These are phyloP conservation scores for Candida labiduridarum DNA, from an alignment of 1,139 yeast genomes.

Conservation along the genomic window DNA sequence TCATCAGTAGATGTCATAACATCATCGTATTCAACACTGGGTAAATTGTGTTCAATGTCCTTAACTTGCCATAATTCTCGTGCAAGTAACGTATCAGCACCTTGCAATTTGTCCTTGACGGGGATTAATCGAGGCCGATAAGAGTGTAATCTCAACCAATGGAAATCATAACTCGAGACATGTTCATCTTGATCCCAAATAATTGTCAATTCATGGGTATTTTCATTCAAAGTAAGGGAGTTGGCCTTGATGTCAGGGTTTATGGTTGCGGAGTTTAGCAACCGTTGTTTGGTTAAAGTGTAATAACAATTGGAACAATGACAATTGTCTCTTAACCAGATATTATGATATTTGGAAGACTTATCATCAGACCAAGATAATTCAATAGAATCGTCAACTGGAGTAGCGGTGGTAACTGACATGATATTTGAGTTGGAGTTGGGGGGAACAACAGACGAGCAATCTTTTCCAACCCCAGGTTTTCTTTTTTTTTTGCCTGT, in stretches of 20 bases:
- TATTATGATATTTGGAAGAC: constrained; percentile 41
- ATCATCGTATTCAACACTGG: constrained; percentile 51
- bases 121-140: constrained; percentile 55
- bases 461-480: no score
- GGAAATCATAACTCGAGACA: constrained; percentile 43
- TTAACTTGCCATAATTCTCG: constrained; percentile 51
- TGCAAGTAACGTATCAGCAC: constrained; percentile 31
- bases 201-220: constrained; percentile 20
- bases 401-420: constrained; percentile 6
- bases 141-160: constrained; percentile 64
- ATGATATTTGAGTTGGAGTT: neutral
- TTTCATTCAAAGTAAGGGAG: constrained; percentile 17
- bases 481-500: no score
- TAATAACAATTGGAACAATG: constrained; percentile 65
- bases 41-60: constrained; percentile 47
- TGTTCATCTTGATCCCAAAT: constrained; percentile 32
- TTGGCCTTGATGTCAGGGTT: constrained; percentile 49
- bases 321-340: constrained; percentile 76
- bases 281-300: constrained; percentile 62
- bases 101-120: constrained; percentile 27
- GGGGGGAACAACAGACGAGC: no score
- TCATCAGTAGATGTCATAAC: constrained; percentile 41
- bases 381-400: constrained; percentile 9
- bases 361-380: constrained; percentile 14
- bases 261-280: constrained; percentile 60